phyloP scores from a whole-genome alignment of 495 filamentous ascomycete genomes.

The Penicillium daleae region DNA sequence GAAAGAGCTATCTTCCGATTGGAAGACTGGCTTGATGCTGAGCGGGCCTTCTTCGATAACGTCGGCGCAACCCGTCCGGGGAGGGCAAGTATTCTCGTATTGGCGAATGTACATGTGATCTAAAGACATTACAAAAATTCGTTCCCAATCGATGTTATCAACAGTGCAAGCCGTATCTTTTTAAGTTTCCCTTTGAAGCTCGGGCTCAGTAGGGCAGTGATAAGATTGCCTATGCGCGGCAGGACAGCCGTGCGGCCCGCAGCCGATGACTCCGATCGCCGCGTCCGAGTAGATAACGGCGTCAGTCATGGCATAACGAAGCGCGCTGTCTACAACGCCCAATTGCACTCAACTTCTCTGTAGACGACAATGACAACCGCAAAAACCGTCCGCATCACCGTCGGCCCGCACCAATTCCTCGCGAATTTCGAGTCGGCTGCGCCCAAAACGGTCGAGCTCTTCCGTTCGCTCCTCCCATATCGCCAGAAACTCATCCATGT shows the following conservation, averaged over 20 bases:
- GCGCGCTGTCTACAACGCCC: background rate
- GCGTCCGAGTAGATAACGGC: background rate
- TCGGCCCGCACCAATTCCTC: conserved; percentile 28
- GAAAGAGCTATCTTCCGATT: conserved; percentile 12
- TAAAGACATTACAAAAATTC: conserved; percentile 6
- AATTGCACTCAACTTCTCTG: background rate
- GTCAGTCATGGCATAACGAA: background rate
- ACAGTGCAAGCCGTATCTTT: background rate
- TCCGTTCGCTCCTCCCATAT: conserved; percentile 30
- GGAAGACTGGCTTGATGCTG: conserved; percentile 17
- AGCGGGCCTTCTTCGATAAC: conserved; percentile 17
- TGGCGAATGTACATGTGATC: conserved; percentile 21
- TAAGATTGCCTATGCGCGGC: conserved; percentile 9
- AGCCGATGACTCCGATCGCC: conserved; percentile 17
- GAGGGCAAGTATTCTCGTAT: conserved; percentile 23
- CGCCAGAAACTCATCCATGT: conserved; percentile 34
- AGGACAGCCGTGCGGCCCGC: conserved; percentile 23
- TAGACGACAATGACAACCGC: conserved; percentile 4
- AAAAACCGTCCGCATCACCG: conserved; percentile 25
- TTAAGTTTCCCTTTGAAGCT: background rate
- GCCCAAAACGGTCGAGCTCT: conserved; percentile 29
- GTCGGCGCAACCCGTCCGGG: background rate
- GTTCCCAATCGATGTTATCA: background rate
- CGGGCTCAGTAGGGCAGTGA: background rate
- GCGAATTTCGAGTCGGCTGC: conserved; percentile 26